phyloP scores from a whole-genome alignment of 495 filamentous ascomycete species.

The Lichenothelia convexa region DNA sequence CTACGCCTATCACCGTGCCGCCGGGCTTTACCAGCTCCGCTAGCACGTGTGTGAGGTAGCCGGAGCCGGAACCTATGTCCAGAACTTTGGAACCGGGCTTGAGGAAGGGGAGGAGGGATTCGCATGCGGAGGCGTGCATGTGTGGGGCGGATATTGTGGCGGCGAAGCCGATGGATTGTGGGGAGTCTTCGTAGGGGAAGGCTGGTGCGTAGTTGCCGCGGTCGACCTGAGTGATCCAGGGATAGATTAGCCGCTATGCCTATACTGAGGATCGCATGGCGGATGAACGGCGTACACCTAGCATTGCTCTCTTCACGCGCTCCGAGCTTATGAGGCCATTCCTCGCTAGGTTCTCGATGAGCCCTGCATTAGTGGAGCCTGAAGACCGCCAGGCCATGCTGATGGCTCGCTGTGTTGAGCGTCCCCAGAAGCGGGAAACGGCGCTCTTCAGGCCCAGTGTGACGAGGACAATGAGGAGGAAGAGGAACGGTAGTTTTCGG shows the following conservation, averaged over 20 bases:
- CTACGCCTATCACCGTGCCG: conserved; percentile 60
- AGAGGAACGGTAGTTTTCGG: too few relatives aligned
- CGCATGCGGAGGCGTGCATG: conserved; percentile 64
- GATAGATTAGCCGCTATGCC: too few relatives aligned
- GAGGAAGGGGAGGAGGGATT: conserved; percentile 33
- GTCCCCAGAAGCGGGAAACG: too few relatives aligned
- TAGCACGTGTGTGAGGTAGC: conserved; percentile 80
- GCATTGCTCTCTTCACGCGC: conserved; percentile 60
- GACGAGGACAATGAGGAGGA: too few relatives aligned
- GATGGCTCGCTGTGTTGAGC: too few relatives aligned
- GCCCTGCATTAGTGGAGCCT: conserved; percentile 53
- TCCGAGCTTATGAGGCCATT: conserved; percentile 53
- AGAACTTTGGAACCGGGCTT: conserved; percentile 40
- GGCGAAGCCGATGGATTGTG: conserved; percentile 67
- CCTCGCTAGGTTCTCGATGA: conserved; percentile 61
- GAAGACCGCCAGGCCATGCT: conserved; percentile 86
- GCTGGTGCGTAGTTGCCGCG: conserved; percentile 60
- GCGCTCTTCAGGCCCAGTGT: too few relatives aligned
- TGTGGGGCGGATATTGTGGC: conserved; percentile 95
- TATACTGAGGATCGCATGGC: not conserved
- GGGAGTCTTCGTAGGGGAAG: conserved; percentile 68
- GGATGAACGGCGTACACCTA: conserved; percentile 33
- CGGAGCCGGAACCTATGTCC: conserved; percentile 78
- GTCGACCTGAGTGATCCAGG: conserved; percentile 45
- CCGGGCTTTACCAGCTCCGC: conserved; percentile 53